Base-by-base conservation (phyloP, 768 basidiomycete genomes). In the Amanita exitialis region DNA sequence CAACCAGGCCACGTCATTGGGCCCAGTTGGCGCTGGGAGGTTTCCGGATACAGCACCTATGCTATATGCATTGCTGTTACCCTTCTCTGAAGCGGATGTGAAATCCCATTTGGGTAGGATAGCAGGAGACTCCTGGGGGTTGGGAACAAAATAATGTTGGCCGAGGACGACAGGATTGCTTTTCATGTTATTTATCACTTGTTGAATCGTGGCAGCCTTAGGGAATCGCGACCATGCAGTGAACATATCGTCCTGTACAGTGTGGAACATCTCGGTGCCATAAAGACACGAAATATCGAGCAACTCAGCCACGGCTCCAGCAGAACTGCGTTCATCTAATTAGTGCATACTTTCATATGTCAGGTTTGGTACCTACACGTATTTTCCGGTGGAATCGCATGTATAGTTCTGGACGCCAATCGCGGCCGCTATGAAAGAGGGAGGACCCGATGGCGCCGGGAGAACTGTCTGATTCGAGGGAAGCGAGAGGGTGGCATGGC, bases 391-490 rank as follows among this genome's bases (percentile, higher is more conserved):
- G 9, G 56, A 49, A 18, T 54, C 54, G 58, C 79, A 80, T 21
- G 76, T 78, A 56, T 80, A 80, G 57, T 80, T 79, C 60, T 79
- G 79, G 32, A 71, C 67, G 21, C 77, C 74, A 47, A 78, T 66
- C 13, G 67, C 75, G 21, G 79, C 64, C 5, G 69, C 60, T 42
- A 79, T 66, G 52, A 66, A 74, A 7, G 64, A 68, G 1, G 66
- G 66, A 6, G 64, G 50, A 20, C 52, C 56, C 8, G 59, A 61
- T 9, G 74, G 74, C 6, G 61, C 56, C 5, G 66, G 58, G 28
- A 78, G 64, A 6, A 58, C 44, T 13, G 68, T 62, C 53, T 66
- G 65, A 23, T 43, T 6, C 9, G 41, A 43, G 23, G 41, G 15
- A 23, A 41, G 21, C 1, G 6, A 2, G 6, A 41, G 39, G 6